Base-by-base conservation (phyloP, 2,329 filamentous ascomycete genomes). In the Talaromyces rugulosus region DNA sequence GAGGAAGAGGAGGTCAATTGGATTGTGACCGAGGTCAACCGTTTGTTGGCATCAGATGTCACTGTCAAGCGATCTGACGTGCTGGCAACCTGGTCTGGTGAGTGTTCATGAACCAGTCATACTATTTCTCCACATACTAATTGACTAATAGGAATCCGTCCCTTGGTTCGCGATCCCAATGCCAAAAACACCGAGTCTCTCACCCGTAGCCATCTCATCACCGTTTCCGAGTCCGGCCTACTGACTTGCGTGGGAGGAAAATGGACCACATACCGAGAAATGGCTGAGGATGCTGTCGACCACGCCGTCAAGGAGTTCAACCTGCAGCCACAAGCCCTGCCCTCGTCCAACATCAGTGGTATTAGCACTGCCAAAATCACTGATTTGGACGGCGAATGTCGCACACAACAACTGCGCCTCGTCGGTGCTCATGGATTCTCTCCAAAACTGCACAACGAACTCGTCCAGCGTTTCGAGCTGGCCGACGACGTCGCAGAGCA, bases 401-500 rank as follows among this genome's bases (percentile, higher is more conserved):
- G 94, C 73, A 96, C 91, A 1, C 91, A 95, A 74, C 86, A 88
- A 68, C 88, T 95, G 59, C 87, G 90, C 60, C 82, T 96, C 36
- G 82, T 95, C 62, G 91, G 91, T 68, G 90, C 91, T 14, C 92
- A 96, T 74, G 91, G 92, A 59, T 96, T 89, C 81, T 92, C 89
- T 75, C 92, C 92, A 77, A 91, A 92, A 2, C 86, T 97, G 30
- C 96, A 96, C 80, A 96, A 96, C 81, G 92, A 94, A 77, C 81
- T 97, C 36, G 95, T 96, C 72, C 92, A 96, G 76, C 91, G 96
- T 78, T 96, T 91, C 72, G 91, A 92, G 66, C 80, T 97, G 61
- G 92, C 96, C 77, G 96, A 91, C 23, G 92, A 96, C 69, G 90
- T 96, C 18, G 93, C 93, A 53, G 90, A 92, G 78, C 92, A 97